Evolutionary conservation across 2,329 filamentous ascomycete species (phyloP), one percentile per base, ranked within the genome.

Genomic region (Colletotrichum costaricense): DNA sequence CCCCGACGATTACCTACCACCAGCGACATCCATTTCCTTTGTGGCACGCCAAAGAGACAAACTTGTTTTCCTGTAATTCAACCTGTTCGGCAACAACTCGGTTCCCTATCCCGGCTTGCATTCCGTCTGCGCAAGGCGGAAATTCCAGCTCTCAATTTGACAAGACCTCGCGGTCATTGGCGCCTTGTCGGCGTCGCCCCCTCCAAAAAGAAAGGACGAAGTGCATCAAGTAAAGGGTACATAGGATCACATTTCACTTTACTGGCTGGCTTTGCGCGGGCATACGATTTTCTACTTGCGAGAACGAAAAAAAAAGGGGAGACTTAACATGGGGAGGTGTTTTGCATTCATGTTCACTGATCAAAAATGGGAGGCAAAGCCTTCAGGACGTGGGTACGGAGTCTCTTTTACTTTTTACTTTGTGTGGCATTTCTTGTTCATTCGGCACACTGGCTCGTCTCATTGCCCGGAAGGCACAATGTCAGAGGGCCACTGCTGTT

Each of bases 271-370:
- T 77, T 76, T 76, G 58, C 77, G 76, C 76, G 73, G 76, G 74
- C 75, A 73, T 76, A 8, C 58, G 62, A 38, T 73, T 63, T 59
- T 38, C 65, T 73, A 49, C 19, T 71, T 38, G 62, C 63, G 56
- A 72, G 71, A 63, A 72, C 54, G 67, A 75, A 79, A 74, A 72
- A 67, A 80, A 81, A 80, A 19, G 38, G 74, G 74, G 67, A 63
- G 78, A 74, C 63, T 76, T 74, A 22, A 80, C 73, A 83, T 73
- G 80, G 82, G 68, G 77, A 60, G 77, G 77, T 77, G 76, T 82
- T 75, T 80, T 83, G 82, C 82, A 84, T 84, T 80, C 19, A 76
- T 77, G 76, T 78, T 80, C 76, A 82, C 81, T 80, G 81, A 80
- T 78, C 78, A 81, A 80, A 81, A 81, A 80, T 52, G 75, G 75